phyloP scores from a whole-genome alignment of 225 moss, liverwort and hornwort genomes.

The Marchantia paleacea region DNA sequence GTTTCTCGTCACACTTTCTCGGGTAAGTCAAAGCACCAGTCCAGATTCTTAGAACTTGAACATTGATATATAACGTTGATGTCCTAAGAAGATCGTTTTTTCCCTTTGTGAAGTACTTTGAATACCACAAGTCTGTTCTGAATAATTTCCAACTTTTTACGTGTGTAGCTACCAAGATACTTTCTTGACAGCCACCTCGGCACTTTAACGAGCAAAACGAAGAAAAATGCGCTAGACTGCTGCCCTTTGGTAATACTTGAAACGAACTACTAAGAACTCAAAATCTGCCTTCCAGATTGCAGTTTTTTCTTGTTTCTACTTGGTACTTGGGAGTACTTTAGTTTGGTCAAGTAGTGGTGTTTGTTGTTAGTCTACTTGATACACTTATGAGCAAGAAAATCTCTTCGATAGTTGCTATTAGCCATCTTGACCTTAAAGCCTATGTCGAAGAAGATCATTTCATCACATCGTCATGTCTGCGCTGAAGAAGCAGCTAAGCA shows the following conservation, averaged over 20 bases:
- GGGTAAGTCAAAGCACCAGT: constrained; percentile 21
- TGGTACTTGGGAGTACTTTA: background rate
- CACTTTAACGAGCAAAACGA: constrained; percentile 87
- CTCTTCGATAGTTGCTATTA: too few species aligned
- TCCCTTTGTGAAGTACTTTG: too few species aligned
- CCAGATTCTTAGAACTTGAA: background rate
- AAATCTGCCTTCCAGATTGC: too few species aligned
- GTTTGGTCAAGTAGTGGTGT: background rate
- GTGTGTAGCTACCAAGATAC: constrained; percentile 72
- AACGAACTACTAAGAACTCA: background rate
- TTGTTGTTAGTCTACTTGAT: background rate
- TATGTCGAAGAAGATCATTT: too few species aligned
- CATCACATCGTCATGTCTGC: too few species aligned
- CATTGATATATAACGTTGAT: background rate
- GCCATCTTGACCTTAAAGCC: too few species aligned
- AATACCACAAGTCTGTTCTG: too few species aligned
- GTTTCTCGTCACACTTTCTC: constrained; percentile 80
- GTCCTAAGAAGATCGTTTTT: too few species aligned
- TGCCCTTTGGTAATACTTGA: constrained; percentile 55
- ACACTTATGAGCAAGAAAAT: background rate
- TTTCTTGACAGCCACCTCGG: constrained; percentile 87
- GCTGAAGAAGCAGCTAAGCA: too few species aligned
- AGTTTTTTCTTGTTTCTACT: background rate
- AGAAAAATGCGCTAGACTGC: constrained; percentile 84
- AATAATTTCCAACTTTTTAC: background rate